Base-by-base conservation (phyloP, 2,329 filamentous ascomycete species). In the Cladophialophora yegresii region DNA sequence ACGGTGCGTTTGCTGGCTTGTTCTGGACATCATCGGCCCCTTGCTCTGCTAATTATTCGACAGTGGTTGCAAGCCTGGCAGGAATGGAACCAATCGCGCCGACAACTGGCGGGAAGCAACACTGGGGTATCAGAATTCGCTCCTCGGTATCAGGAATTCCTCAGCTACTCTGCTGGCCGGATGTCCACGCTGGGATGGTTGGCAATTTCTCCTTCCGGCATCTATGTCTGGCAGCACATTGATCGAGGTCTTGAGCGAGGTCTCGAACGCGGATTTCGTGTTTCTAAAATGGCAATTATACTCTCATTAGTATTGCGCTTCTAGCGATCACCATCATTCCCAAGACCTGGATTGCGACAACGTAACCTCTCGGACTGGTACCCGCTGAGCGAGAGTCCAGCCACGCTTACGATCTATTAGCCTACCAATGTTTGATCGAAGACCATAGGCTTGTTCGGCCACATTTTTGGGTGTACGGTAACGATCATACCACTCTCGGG, bases 171-270 rank as follows among this genome's bases (percentile, higher is more conserved):
- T n/a, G n/a, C 79, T 12, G 68, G 32, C 20, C 77, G 76, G 76
- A 76, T 75, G 71, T 72, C 70, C 2, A 75, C 75, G 1, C 71
- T 77, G 9, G 74, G 71, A 49, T 77, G 76, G 76, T 71, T 75
- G 12, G 75, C 76, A 16, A 71, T 72, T 58, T 71, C 73, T 6
- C 73, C 77, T 6, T 72, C 71, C 30, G 70, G 72, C 36, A 72
- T 73, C 0, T 79, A 76, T 49, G 69, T 79, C n/a, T 69, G 73
- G 73, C 16, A 71, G 73, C 4, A 75, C 73, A 0, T 71, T 78
- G 45, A 73, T 80, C 54, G 71, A 77, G 63, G 72, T 73, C 13
- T 72, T 77, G 65, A 73, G 78, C 63, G 71, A 75, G 16, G 71
- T 79, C 8, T 69, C 65, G 4, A 28, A 69, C 6, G 20, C 63